Evolutionary conservation across 495 filamentous ascomycete species (phyloP), one percentile per base, ranked within the genome.

Genomic region (Mycothermus thermophilus): DNA sequence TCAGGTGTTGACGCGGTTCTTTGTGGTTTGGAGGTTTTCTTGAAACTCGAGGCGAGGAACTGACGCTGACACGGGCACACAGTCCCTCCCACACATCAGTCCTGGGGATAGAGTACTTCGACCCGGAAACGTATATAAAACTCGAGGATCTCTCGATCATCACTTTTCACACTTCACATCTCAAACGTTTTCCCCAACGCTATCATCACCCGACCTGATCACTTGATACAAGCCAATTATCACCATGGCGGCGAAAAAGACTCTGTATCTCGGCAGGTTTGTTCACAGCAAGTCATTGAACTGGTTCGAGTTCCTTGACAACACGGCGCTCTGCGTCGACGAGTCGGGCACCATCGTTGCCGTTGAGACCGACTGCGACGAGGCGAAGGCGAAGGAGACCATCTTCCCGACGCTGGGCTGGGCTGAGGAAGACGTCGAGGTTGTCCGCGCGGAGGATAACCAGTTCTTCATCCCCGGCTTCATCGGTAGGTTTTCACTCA

Each of bases 381-480:
- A 41, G 25, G 33, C 40, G n/a, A 43, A 40, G 27, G 52, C 48
- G 3, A 27, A 43, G 31, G 39, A 40, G 18, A 42, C 34, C 2
- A 20, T 62, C 16, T 31, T 54, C 14, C 38, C 42, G 20, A 38
- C 42, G 23, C 46, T 66, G 12, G 59, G 52, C 13, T 68, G 63
- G 62, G 22, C 47, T 2, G 60, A 55, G n/a, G 62, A 64, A 13
- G 41, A 57, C 9, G 51, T 60, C 11, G 48, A 66, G 22, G 15
- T 34, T 7, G 27, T 7, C 40, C 57, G 13, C 23, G 41, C 33
- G 18, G 25, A 38, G 22, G 57, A 63, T 30, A 65, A 62, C 7
- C 63, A 78, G 37, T 95, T 93, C 57, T 93, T 88, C 62, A 94
- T 95, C 47, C 88, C 88, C 0, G 88, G 88, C 10, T 93, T 96